Conservation (phyloP, 2,329 filamentous ascomycete species). For the Meredithiella fracta region DNA sequence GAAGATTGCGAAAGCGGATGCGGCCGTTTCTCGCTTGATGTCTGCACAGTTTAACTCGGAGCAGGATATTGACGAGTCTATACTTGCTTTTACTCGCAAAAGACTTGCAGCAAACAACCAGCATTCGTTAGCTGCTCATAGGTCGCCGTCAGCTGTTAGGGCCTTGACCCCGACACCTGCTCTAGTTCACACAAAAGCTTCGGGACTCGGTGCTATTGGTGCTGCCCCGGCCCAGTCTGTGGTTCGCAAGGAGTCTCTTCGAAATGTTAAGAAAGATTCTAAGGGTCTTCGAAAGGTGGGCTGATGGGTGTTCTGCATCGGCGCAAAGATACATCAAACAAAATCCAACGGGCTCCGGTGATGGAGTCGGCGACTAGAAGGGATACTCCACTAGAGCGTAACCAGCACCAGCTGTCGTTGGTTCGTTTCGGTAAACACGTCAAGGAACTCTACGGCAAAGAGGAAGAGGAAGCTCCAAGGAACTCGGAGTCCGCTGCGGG, state of each 20-base stretch:
- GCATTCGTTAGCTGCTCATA: not conserved
- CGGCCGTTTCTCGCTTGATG: not conserved
- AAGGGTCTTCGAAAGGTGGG: constrained; percentile 17
- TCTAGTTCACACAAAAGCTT: not conserved
- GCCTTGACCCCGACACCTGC: not conserved
- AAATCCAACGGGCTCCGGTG: constrained; percentile 35
- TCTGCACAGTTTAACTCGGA: not conserved
- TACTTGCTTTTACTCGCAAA: constrained; percentile 4
- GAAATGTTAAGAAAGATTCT: constrained; percentile 12
- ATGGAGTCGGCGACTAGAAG: constrained; percentile 42
- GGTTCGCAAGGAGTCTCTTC: not conserved
- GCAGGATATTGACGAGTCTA: constrained; percentile 2
- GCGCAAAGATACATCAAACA: constrained; percentile 34
- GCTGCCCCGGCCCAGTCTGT: not conserved
- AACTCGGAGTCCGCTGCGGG: not conserved
- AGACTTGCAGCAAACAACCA: constrained; percentile 1
- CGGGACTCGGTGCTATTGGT: not conserved
- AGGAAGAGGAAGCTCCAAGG: not conserved
- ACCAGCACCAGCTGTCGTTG: constrained; percentile 33
- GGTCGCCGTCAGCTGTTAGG: constrained; percentile 2
- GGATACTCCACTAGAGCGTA: constrained; percentile 46
- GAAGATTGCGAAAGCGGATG: not conserved
- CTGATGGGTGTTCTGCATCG: constrained; percentile 47
- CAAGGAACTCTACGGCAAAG: not conserved
- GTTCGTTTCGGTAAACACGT: constrained; percentile 20